phyloP scores from a whole-genome alignment of 2,329 filamentous ascomycete species.

The Penicillium frequentans region DNA sequence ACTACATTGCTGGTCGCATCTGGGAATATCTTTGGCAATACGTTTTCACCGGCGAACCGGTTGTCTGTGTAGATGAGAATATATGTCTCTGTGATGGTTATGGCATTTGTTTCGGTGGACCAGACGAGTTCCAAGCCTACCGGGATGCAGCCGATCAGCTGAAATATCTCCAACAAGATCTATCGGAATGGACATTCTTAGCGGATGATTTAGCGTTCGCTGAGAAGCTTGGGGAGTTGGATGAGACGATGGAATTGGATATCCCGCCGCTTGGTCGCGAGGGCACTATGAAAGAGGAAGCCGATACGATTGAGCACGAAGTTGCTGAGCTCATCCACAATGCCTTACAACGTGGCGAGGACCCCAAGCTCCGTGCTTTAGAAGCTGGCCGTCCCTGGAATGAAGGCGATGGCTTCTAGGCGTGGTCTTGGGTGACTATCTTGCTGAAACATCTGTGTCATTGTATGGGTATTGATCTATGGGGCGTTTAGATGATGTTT shows the following conservation, averaged over 20 bases:
- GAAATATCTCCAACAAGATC: conserved; percentile 6
- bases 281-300: conserved; percentile 41
- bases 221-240: conserved; percentile 1
- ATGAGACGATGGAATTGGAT: conserved; percentile 10
- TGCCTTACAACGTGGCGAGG: conserved; percentile 52
- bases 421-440: not conserved
- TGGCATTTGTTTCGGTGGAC: conserved; percentile 51
- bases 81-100: conserved; percentile 65
- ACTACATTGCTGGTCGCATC: conserved; percentile 58
- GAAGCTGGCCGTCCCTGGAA: conserved; percentile 57
- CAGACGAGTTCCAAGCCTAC: conserved; percentile 13
- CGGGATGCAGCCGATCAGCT: conserved; percentile 1
- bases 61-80: conserved; percentile 51
- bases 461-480: not conserved
- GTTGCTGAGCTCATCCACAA: conserved; percentile 44
- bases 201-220: conserved; percentile 4
- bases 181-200: conserved; percentile 15
- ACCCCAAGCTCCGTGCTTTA: conserved; percentile 52
- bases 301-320: conserved; percentile 43
- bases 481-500: not conserved
- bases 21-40: conserved; percentile 67
- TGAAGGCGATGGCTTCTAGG: conserved; percentile 56
- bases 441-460: not conserved
- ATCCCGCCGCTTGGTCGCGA: conserved; percentile 6
- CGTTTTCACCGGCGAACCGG: conserved; percentile 55